Evolutionary conservation across 805 yeast species (phyloP), one percentile per base, ranked within the genome.

Genomic region (Zygotorulaspora sp.): DNA sequence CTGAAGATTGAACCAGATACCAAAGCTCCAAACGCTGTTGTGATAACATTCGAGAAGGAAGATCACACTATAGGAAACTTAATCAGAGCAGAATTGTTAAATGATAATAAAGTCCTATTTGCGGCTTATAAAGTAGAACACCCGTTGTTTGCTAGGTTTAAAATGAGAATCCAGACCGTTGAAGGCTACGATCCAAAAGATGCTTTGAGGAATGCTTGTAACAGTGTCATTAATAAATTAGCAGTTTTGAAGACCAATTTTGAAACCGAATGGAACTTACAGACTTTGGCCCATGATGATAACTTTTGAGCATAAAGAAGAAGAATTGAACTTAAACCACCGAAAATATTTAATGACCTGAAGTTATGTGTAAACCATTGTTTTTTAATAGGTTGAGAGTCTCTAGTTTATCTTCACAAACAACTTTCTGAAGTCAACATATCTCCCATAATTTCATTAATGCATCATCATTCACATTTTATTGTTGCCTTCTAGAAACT

Each of bases 71-170:
- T 92, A 43, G 98, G 96, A 18, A 92, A 92, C 61, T 63, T 92
- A 52, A 72, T 92, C 43, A 76, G 95, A 58, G 80, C 89, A 19
- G 96, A 90, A 59, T 75, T 92, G 40, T 72, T 87, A 44, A 80
- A 79, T 55, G 97, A 92, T 61, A 78, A 80, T 34, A 78, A 80
- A 49, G 99, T 92, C n/a, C 61, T 92, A 23, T 92, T 89, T 61
- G 97, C 95, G 30, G 98, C 97, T 23, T 92, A 92, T 71, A 92
- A 92, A 62, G 88, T 92, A 30, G 97, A 92, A 66, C 99, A 92
- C 66, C 99, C 99, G 6, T 70, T 92, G 48, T 92, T 92, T 65
- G 97, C 98, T 26, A 86, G 85, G 61, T 92, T 92, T 54, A 80
- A 90, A 31, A 77, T 92, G 78, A 78, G 98, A 66, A 75, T 92